Evolutionary conservation across 2,329 filamentous ascomycete genomes (phyloP).

Genomic region (Aspergillus hiratsukae): DNA sequence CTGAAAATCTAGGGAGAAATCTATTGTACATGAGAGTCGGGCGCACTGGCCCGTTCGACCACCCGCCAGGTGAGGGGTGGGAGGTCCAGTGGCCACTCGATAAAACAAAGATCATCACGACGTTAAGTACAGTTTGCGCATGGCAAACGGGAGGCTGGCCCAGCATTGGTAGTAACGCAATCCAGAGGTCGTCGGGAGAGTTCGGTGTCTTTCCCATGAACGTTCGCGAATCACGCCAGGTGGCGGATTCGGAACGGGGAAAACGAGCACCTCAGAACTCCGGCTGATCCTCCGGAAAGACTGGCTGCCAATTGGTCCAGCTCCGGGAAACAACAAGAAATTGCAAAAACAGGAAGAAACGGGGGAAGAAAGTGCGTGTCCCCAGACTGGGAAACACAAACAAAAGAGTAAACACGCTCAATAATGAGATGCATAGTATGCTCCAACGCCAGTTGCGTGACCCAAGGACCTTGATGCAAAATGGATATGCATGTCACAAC

Average conservation of each 20-base stretch:
- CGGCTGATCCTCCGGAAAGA: not conserved
- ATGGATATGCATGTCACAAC: not conserved
- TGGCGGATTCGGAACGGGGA: not conserved
- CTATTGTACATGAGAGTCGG: not conserved
- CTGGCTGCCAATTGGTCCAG: not conserved
- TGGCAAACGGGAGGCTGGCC: not conserved
- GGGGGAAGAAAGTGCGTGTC: not conserved
- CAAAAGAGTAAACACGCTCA: not conserved
- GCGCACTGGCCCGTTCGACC: not conserved
- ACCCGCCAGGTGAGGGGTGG: not conserved
- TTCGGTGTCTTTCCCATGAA: not conserved
- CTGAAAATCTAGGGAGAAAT: not conserved
- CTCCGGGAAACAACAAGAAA: conserved; percentile 1
- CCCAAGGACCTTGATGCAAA: not conserved
- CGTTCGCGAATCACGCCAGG: not conserved
- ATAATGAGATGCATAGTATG: not conserved
- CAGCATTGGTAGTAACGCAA: not conserved
- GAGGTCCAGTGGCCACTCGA: not conserved
- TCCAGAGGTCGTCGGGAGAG: not conserved
- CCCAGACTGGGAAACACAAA: not conserved
- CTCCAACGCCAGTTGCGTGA: not conserved
- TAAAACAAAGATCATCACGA: not conserved
- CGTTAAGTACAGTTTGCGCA: conserved; percentile 1
- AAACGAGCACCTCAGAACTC: not conserved
- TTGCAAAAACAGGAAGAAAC: not conserved